A percentile compares a stretch with the other conserved stretches of the same genome.
phyloP scores from a whole-genome alignment of 2,329 filamentous ascomycete genomes.

The Ascochyta fabae region DNA sequence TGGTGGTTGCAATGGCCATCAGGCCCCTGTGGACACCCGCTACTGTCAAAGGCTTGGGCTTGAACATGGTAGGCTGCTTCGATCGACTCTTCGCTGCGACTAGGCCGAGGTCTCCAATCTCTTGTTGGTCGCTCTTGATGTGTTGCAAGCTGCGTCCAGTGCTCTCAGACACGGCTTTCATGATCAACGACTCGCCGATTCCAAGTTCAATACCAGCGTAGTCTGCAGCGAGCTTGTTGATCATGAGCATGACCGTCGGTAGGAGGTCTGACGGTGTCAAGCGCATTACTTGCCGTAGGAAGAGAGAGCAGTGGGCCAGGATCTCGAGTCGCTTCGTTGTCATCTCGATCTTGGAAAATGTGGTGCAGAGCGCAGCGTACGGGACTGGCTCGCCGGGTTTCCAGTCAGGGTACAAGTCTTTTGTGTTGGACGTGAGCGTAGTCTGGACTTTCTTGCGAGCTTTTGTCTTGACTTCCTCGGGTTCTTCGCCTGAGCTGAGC shows the following conservation, averaged over 20 bases:
- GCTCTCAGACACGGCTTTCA: constrained; percentile 96
- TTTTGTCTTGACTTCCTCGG: constrained; percentile 75
- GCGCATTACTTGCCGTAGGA: constrained; percentile 91
- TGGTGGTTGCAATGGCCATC: constrained; percentile 84
- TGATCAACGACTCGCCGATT: constrained; percentile 97
- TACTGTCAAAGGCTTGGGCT: constrained; percentile 88
- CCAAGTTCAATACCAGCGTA: constrained; percentile 96
- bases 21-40: constrained; percentile 85
- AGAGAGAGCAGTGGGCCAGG: constrained; percentile 84
- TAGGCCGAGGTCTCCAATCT: constrained; percentile 92
- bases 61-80: constrained; percentile 98
- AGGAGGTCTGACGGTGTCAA: constrained; percentile 88
- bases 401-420: constrained; percentile 96
- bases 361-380: constrained; percentile 91
- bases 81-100: constrained; percentile 95
- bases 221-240: constrained; percentile 96
- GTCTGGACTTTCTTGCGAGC: constrained; percentile 81
- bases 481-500: constrained; percentile 66
- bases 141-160: constrained; percentile 86
- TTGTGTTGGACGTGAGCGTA: constrained; percentile 69
- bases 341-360: constrained; percentile 93
- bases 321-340: constrained; percentile 92
- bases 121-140: constrained; percentile 94
- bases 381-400: constrained; percentile 85
- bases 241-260: constrained; percentile 90